Base-by-base conservation (phyloP, 495 filamentous ascomycete species). In the Eremomyces bilateralis region DNA sequence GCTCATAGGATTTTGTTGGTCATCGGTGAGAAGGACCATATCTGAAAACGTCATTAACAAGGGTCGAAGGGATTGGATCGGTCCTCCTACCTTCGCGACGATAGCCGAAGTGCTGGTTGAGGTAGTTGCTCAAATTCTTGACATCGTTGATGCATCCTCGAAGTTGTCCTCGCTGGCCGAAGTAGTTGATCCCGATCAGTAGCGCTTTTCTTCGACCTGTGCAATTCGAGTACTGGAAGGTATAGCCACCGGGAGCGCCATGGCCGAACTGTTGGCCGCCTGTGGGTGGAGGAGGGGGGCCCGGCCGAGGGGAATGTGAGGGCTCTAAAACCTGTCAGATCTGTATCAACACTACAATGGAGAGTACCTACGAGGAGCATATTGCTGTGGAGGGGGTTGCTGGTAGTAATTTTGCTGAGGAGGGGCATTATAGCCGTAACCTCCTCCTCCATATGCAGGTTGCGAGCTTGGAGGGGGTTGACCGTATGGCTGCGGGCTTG, bases 101-200 rank as follows among this genome's bases (percentile, higher is more conserved):
- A 53, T 95, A 97, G 21, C 79, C 76, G 49, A 90, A 97, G 44
- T 80, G 73, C 47, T 84, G 71, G 48, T 85, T 80, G 33, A 97
- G 63, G 46, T 91, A 97, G 35, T 64, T 62, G 17, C 81, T 90
- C 88, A 97, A 90, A 52, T 95, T 95, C 59, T 84, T 79, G 27
- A 93, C 90, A 52, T 97, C 88, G 52, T 95, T 95, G 61, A 95
- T 95, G 52, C 88, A 97, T 34, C 88, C 88, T 32, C 83, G 58
- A 29, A 97, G 61, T 60, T 95, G 80, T 36, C 84, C 85, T 35
- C 76, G 70, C 52, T 95, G 88, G 29, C 75, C 70, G 44, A 94
- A 94, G 55, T 97, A 97, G 58, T 97, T 97, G 62, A 95, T 93
- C 25, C 88, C 88, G 40, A 97, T 91, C 40, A 97, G 56, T 21